Evolutionary conservation across 108 stramenopile species (phyloP).

Genomic region (Discostella stelligeroides): DNA sequence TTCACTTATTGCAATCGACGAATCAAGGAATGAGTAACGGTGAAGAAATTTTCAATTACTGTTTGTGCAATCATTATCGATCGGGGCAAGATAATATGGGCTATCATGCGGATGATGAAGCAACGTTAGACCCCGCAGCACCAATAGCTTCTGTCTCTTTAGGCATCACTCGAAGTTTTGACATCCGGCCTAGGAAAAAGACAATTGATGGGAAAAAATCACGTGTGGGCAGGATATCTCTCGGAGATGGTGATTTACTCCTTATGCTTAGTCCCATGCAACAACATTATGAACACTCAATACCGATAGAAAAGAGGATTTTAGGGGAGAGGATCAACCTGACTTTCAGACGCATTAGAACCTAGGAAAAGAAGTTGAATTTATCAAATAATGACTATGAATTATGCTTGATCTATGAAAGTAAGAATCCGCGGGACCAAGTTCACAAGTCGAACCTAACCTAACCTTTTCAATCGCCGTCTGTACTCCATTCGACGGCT

Average conservation of each 20-base stretch:
- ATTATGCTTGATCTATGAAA: too few relatives aligned
- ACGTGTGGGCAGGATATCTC: slow-evolving; percentile 30
- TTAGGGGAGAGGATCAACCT: slow-evolving; percentile 44
- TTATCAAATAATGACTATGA: too few relatives aligned
- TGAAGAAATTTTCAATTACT: slow-evolving; percentile 37
- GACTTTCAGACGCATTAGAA: slow-evolving; percentile 30
- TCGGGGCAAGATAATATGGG: slow-evolving; percentile 44
- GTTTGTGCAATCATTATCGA: slow-evolving; percentile 43
- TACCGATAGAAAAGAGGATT: slow-evolving; percentile 40
- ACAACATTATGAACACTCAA: slow-evolving; percentile 32
- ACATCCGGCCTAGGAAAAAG: slow-evolving; percentile 35
- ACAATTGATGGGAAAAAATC: slow-evolving; percentile 13
- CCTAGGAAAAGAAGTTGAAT: too few relatives aligned
- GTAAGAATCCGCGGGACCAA: too few relatives aligned
- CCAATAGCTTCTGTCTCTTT: slow-evolving; percentile 44
- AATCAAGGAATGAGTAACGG: background rate
- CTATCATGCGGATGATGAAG: slow-evolving; percentile 43
- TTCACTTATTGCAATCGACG: slow-evolving; percentile 13
- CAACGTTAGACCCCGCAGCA: slow-evolving; percentile 16
- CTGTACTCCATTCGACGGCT: slow-evolving; percentile 77
- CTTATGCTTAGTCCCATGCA: slow-evolving; percentile 51
- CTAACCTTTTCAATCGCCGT: slow-evolving; percentile 21
- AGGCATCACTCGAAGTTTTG: slow-evolving; percentile 38
- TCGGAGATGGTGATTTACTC: slow-evolving; percentile 39
- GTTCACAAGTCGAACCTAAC: too few relatives aligned